Base-by-base conservation (phyloP, 176 grass and related monocot species). In the Typha latifolia region DNA sequence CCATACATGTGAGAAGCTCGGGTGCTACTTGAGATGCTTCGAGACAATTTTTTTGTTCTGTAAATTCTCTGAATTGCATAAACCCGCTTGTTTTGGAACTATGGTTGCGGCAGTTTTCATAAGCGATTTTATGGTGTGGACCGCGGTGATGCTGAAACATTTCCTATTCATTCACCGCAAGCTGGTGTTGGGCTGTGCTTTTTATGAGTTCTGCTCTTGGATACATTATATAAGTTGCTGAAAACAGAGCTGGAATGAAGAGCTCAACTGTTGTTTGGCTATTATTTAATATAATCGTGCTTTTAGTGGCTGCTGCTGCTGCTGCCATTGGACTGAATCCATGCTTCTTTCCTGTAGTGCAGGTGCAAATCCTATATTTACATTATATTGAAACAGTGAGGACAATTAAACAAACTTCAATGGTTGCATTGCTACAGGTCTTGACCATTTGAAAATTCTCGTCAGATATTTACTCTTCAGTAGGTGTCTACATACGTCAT, bases 1-100 rank as follows among this genome's bases (percentile, higher is more conserved):
- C 80, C 88, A 1, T 91, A 81, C 71, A 84, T 87, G 84, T 91
- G 66, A 71, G 53, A 21, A 59, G 53, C 53, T 57, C 16, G 16
- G 16, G 9, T 59, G 53, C 53, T 59, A 59, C 20, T 59, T 21
- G 53, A n/a, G 53, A 59, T 59, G 53, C 18, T 59, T 59, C 53
- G 16, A 19, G 53, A 59, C 53, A 9, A 9, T 59, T 21, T 21
- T 11, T 21, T 59, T 59, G 20, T 59, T 22, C 53, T 59, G 53
- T 59, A 59, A 8, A 59, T 59, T 16, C 53, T 14, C 18, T 59
- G 20, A 59, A 59, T 59, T 59, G 53, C 53, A 21, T 19, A 59
- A 19, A 59, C 15, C 53, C 11, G 53, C 53, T 19, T 59, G 53
- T 21, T 59, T 59, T 59, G 53, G 3, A 59, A 59, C 16, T 59